Base-by-base conservation (phyloP, 768 basidiomycete species). In the Termitomyces heimii region DNA sequence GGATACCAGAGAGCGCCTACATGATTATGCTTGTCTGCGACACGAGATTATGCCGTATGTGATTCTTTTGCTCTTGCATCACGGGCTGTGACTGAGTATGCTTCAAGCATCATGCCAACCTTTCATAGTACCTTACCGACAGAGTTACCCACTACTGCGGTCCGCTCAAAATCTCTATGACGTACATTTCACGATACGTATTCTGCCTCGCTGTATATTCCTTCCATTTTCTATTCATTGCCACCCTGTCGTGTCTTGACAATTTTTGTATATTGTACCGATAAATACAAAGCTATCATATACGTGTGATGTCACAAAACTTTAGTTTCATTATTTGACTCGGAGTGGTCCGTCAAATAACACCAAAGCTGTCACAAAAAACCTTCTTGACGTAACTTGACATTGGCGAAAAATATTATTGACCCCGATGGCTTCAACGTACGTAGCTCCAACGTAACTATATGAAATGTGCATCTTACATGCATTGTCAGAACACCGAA, bases 401-500 rank as follows among this genome's bases (percentile, higher is more conserved):
- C 40, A 43, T 10, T 13, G 14, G 14, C 24, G 51, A 52, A 52
- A 52, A 52, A 7, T 39, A 48, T 34, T 49, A 28, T 52, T 3
- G 39, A 39, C 18, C 37, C 13, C n/a, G 51, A 54, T 54, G 53
- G 40, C 42, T 12, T 42, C 53, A 16, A 34, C 53, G 53, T 54
- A 54, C 53, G 53, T 44, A 42, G 53, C 42, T 32, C 42, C n/a
- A 52, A 37, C 32, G 31, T 31, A 4, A 6, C 32, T 22, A 7
- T 9, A 42, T 54, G 43, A 18, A 54, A 44, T 18, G 40, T 8
- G 42, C 34, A 31, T 44, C 26, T 54, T 39, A 52, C 12, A 40
- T 8, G 37, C 28, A n/a, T 29, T 26, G 1, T 4, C 60, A 78
- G 77, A 69, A 58, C 68, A 68, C 76, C 68, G 49, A 91, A 88